Percentiles rank a stretch among this genome's conserved stretches.
Evolutionary conservation across 2,329 filamentous ascomycete genomes (phyloP).

Genomic region (Xylariaceae sp.): DNA sequence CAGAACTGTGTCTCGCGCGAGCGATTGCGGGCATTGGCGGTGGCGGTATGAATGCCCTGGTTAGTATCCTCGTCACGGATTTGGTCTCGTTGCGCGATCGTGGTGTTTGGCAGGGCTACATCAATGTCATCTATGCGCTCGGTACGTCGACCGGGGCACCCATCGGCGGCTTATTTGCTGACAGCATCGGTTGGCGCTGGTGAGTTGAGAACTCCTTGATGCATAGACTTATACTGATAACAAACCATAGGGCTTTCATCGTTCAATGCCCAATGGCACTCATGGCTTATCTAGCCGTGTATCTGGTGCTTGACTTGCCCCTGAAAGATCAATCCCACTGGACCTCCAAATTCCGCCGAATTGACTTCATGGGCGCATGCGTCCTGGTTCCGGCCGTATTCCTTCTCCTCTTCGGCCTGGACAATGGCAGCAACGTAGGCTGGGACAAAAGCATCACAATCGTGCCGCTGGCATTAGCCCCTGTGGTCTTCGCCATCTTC

Average conservation of each 20-base stretch:
- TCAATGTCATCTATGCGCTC: conserved; percentile 32
- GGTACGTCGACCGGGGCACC: conserved; percentile 35
- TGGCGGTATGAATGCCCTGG: conserved; percentile 36
- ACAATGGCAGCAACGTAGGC: conserved; percentile 66
- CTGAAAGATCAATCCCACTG: conserved; percentile 54
- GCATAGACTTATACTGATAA: conserved; percentile 2
- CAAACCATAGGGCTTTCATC: conserved; percentile 56
- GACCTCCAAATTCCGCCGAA: conserved; percentile 58
- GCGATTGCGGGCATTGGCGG: conserved; percentile 37
- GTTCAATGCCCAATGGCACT: conserved; percentile 64
- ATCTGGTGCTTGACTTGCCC: conserved; percentile 58
- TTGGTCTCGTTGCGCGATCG: conserved; percentile 45
- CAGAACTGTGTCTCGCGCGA: conserved; percentile 38
- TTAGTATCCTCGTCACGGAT: conserved; percentile 46
- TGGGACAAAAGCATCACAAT: conserved; percentile 59
- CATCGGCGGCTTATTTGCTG: conserved; percentile 29
- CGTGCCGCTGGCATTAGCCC: conserved; percentile 49
- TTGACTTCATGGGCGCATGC: conserved; percentile 69
- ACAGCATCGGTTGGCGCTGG: conserved; percentile 38
- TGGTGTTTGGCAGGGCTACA: conserved; percentile 37
- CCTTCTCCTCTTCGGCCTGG: conserved; percentile 62
- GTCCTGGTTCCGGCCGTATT: conserved; percentile 61
- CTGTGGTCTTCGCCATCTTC: conserved; percentile 60
- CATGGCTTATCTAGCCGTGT: conserved; percentile 59
- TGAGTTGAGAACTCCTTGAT: conserved; percentile 31